Evolutionary conservation across 2,329 filamentous ascomycete genomes (phyloP).

Genomic region (Colletotrichum brevisporum): DNA sequence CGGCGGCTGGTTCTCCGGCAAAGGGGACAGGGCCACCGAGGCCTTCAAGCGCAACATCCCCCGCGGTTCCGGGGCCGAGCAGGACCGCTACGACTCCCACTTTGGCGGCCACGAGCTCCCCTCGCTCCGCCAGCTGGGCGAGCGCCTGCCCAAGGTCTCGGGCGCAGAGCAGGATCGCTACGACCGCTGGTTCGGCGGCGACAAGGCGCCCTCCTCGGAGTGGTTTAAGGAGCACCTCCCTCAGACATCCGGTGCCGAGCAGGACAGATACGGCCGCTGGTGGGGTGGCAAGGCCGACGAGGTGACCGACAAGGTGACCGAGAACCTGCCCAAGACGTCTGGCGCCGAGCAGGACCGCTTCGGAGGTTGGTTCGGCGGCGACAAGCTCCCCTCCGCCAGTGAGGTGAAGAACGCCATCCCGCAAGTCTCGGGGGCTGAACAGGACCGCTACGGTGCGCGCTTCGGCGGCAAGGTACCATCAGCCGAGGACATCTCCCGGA

Average conservation of each 20-base stretch:
- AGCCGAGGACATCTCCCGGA: constrained; percentile 12
- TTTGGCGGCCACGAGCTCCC: constrained; percentile 42
- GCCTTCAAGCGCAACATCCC: constrained; percentile 36
- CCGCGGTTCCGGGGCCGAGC: constrained; percentile 42
- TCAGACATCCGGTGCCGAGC: constrained; percentile 39
- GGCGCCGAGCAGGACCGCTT: constrained; percentile 43
- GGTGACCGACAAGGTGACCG: constrained; percentile 25
- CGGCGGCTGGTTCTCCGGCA: constrained; percentile 34
- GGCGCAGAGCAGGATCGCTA: constrained; percentile 43
- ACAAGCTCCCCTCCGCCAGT: constrained; percentile 42
- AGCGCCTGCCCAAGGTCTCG: constrained; percentile 32
- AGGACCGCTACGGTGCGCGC: constrained; percentile 33
- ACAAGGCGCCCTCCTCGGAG: constrained; percentile 24
- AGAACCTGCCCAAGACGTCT: constrained; percentile 30
- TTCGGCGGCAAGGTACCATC: constrained; percentile 36
- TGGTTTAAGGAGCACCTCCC: constrained; percentile 33
- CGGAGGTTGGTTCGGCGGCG: constrained; percentile 37
- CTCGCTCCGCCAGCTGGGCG: constrained; percentile 11
- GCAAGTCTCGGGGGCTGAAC: constrained; percentile 31
- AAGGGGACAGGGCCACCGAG: constrained; percentile 28
- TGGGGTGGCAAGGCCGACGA: constrained; percentile 27
- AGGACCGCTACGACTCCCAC: constrained; percentile 44
- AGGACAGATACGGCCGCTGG: constrained; percentile 42
- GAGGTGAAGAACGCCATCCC: constrained; percentile 36
- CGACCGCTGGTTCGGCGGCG: constrained; percentile 40